These are phyloP conservation scores for Thalassiosira exigua DNA, from an alignment of 352 stramenopile species.

Conservation along the genomic window DNA sequence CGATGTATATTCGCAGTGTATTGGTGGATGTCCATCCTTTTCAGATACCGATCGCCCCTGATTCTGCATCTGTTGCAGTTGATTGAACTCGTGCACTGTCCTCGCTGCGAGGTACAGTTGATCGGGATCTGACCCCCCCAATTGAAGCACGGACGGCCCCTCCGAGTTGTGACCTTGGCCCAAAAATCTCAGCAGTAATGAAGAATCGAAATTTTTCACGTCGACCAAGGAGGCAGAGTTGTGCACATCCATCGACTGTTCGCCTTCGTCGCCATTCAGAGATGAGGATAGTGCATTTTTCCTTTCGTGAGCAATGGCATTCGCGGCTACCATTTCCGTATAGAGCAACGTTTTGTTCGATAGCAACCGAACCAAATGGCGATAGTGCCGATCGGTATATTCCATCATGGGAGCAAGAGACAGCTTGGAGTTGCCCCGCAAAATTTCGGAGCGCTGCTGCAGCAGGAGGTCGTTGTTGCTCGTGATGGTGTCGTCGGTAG, in stretches of 20 bases:
- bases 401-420: constrained; percentile 93
- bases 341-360: constrained; percentile 93
- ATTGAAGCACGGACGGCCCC: constrained; percentile 77
- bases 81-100: constrained; percentile 85
- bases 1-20: constrained; percentile 78
- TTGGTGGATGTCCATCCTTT: constrained; percentile 70
- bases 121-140: constrained; percentile 76
- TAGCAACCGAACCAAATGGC: constrained; percentile 93
- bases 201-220: constrained; percentile 34
- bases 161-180: constrained; percentile 62
- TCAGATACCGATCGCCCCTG: constrained; percentile 65
- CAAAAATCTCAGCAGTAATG: constrained; percentile 68
- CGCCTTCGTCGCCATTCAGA: constrained; percentile 79
- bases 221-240: constrained; percentile 13
- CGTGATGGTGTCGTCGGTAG: constrained; percentile 1
- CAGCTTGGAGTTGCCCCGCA: constrained; percentile 61
- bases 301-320: constrained; percentile 89
- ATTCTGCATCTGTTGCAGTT: constrained; percentile 83
- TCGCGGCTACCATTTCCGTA: constrained; percentile 98
- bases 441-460: constrained; percentile 14
- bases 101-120: constrained; percentile 66
- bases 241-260: neutral
- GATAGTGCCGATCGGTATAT: constrained; percentile 95
- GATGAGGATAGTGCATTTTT: constrained; percentile 58
- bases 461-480: neutral